Base-by-base conservation (phyloP, 306 rosid genomes). In the Mucuna pruriens region DNA sequence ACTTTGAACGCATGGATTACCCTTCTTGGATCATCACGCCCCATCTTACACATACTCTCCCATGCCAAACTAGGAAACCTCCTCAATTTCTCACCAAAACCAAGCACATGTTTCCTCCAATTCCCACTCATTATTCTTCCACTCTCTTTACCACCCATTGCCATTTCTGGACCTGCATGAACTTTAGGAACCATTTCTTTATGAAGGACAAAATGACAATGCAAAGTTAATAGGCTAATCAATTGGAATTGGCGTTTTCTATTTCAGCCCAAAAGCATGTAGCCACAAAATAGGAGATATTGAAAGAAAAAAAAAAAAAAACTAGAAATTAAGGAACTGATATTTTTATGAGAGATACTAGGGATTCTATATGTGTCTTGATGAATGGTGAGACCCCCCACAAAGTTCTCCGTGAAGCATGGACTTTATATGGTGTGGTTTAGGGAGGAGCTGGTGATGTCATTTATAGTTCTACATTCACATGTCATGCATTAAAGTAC, bases 21-120 rank as follows among this genome's bases (percentile, higher is more conserved):
- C 79, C 95, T 90, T 77, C 94, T 92, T 2, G 98, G 98, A 51
- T 92, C 98, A 23, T 94, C 97, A 61, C 80, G 80, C 75, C 97
- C 97, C 17, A 91, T 91, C 33, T 83, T 84, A 95, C 94, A 87
- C 40, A 71, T 55, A 12, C 76, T 90, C 44, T 34, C 12, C 97
- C 91, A 88, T 3, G 49, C 77, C 80, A 74, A 58, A 44, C 78
- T 72, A 4, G 88, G 84, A 34, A 80, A 80, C 26, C 71, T 70
- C 74, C 46, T 89, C 72, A 83, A 19, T 77, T 88, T 87, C 57
- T 85, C 84, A 5, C 81, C 65, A 52, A 61, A 44, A 64, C 33
- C 66, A 63, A 57, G 72, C 76, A 86, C 46, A 10, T 33, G 42
- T 80, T 87, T 83, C 81, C 51, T 70, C 73, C 78, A 71, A 26